These are phyloP conservation scores for Curvularia eragrostidis DNA, from an alignment of 2,329 filamentous ascomycete genomes.

Conservation along the genomic window DNA sequence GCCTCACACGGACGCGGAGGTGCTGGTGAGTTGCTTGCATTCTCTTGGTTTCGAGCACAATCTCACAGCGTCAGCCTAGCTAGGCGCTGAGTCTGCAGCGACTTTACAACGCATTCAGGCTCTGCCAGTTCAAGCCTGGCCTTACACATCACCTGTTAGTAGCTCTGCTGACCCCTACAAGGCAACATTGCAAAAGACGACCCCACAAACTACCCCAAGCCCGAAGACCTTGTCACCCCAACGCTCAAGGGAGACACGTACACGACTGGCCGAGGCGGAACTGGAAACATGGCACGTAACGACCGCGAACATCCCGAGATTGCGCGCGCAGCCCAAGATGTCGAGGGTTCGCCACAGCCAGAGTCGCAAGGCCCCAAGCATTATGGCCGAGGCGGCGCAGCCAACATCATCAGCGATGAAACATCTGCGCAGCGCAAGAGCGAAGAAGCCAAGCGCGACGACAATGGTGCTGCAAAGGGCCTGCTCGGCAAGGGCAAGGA, in stretches of 20 bases:
- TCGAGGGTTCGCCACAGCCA: conserved; percentile 63
- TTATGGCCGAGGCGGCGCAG: conserved; percentile 76
- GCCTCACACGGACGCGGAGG: conserved; percentile 77
- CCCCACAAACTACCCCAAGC: conserved; percentile 40
- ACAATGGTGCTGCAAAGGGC: conserved; percentile 37
- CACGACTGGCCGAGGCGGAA: conserved; percentile 88
- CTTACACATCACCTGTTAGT: too few species aligned
- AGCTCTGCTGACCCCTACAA: conserved; percentile 19
- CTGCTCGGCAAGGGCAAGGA: conserved; percentile 63
- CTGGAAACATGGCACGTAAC: conserved; percentile 84
- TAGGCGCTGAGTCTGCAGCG: not conserved
- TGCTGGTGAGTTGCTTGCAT: conserved; percentile 60
- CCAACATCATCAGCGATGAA: conserved; percentile 63
- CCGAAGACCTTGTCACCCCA: conserved; percentile 77
- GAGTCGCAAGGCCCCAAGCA: conserved; percentile 67
- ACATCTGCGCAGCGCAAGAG: conserved; percentile 39
- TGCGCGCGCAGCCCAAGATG: conserved; percentile 83
- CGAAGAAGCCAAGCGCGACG: conserved; percentile 21
- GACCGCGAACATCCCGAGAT: conserved; percentile 69
- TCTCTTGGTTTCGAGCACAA: conserved; percentile 2
- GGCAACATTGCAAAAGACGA: conserved; percentile 58
- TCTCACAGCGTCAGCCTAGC: not conserved
- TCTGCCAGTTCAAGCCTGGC: too few species aligned
- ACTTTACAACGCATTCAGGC: not conserved
- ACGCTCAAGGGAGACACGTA: conserved; percentile 82